Base-by-base conservation (phyloP, 1,139 yeast species). In the Casaregolazyma lundiana region DNA sequence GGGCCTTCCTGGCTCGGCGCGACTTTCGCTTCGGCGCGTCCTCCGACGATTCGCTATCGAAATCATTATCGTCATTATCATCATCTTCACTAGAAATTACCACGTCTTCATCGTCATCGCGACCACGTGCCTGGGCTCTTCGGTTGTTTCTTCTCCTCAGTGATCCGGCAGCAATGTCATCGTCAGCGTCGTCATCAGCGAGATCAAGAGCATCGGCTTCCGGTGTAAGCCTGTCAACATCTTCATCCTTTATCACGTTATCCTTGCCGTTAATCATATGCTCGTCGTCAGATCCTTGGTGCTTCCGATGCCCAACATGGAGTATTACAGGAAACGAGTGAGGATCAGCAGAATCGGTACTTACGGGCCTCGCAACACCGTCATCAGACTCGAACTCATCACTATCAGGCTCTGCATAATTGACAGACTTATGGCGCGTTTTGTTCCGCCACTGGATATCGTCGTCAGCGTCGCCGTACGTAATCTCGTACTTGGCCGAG, bases 131-230 rank as follows among this genome's bases (percentile, higher is more conserved):
- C 3, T 26, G 45, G 22, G 36, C 37, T 22, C 32, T 41, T 35
- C 44, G 39, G 5, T 44, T 38, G 9, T 44, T 22, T 40, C 43
- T 21, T 34, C 46, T 45, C n/a, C 49, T 43, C 18, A 26, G 19
- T 29, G 68, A 7, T 60, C 62, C 36, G 62, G 49, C 18, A 4
- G 35, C 50, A 22, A 45, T 45, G 13, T 51, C 45, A 11, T 49
- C 52, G 20, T 52, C 47, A n/a, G 45, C 47, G 15, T 50, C 48
- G 34, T 49, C 44, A 13, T 40, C 59, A 18, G 50, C 58, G n/a
- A n/a, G n/a, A 35, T 32, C 44, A 19, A 30, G 20, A 6, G 20
- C 26, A 13, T 16, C 32, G 15, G 11, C 16, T 17, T 13, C 20
- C 13, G 13, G 4, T 2, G 6, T 15, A 26, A 54, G 22, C 43